These are phyloP conservation scores for Beauveria rudraprayagi DNA, from an alignment of 2,329 filamentous ascomycete genomes.

Conservation along the genomic window DNA sequence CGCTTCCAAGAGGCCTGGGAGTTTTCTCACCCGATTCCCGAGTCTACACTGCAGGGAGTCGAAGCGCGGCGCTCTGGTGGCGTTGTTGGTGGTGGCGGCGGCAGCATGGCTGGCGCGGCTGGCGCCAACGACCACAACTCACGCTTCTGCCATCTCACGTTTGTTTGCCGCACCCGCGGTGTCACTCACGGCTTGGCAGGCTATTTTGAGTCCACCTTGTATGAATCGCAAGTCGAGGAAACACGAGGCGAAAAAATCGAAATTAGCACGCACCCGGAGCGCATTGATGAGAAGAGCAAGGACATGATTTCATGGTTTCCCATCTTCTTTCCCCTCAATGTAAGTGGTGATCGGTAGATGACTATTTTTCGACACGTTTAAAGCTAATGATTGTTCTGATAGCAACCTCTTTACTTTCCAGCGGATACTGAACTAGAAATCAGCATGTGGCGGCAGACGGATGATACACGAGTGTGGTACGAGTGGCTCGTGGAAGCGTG, in stretches of 20 bases:
- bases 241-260: constrained; percentile 54
- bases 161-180: constrained; percentile 69
- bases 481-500: constrained; percentile 94
- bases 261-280: constrained; percentile 85
- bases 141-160: constrained; percentile 68
- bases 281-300: constrained; percentile 84
- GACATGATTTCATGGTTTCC: constrained; percentile 99
- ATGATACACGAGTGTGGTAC: constrained; percentile 96
- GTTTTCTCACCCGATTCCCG: constrained; percentile 67
- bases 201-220: constrained; percentile 96
- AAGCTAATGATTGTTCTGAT: not conserved
- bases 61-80: constrained; percentile 54
- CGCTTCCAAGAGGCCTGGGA: constrained; percentile 74
- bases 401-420: constrained; percentile 81
- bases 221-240: constrained; percentile 43
- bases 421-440: constrained; percentile 79
- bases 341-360: constrained; percentile 31
- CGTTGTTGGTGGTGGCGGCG: constrained; percentile 57
- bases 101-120: constrained; percentile 65
- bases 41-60: constrained; percentile 45
- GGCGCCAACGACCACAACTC: constrained; percentile 88
- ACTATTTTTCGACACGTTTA: not conserved
- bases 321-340: constrained; percentile 94
- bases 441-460: constrained; percentile 93
- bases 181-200: constrained; percentile 86